These are phyloP conservation scores for Pichia cephalocereana DNA, from an alignment of 805 yeast species.

Conservation along the genomic window DNA sequence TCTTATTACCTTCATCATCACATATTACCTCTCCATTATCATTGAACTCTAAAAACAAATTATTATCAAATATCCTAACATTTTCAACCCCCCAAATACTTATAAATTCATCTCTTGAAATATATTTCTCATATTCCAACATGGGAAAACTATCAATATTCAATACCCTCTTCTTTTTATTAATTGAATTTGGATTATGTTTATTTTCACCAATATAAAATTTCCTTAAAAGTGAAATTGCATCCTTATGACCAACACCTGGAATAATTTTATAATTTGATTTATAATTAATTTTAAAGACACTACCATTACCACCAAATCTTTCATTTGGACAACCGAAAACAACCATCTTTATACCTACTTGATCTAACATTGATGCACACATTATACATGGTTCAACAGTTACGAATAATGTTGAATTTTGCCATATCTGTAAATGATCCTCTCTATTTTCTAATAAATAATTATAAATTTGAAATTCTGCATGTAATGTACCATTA, in stretches of 20 bases:
- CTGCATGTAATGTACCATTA: conserved; percentile 90
- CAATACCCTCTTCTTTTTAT: conserved; percentile 58
- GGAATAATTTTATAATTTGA: conserved; percentile 35
- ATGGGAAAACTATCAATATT: conserved; percentile 51
- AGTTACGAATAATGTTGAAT: conserved; percentile 75
- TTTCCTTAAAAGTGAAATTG: conserved; percentile 67
- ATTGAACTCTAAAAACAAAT: conserved; percentile 19
- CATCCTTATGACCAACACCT: conserved; percentile 73
- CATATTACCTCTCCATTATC: conserved; percentile 3
- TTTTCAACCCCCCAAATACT: conserved; percentile 38
- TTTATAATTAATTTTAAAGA: conserved; percentile 42
- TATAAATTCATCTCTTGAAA: conserved; percentile 42
- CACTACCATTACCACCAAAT: conserved; percentile 95
- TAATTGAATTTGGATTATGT: conserved; percentile 73
- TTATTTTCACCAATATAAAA: conserved; percentile 83
- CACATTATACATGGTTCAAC: conserved; percentile 99
- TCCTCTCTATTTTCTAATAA: conserved; percentile 29
- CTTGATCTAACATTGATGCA: conserved; percentile 80
- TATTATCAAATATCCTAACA: conserved; percentile 17
- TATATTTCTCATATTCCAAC: conserved; percentile 45
- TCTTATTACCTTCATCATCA: background rate
- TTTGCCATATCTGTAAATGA: conserved; percentile 32
- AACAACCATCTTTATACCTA: conserved; percentile 62
- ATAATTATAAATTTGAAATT: conserved; percentile 66
- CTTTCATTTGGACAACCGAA: conserved; percentile 94